Conservation (phyloP, 2,329 filamentous ascomycete genomes). For the Knoxdaviesia proteae region DNA sequence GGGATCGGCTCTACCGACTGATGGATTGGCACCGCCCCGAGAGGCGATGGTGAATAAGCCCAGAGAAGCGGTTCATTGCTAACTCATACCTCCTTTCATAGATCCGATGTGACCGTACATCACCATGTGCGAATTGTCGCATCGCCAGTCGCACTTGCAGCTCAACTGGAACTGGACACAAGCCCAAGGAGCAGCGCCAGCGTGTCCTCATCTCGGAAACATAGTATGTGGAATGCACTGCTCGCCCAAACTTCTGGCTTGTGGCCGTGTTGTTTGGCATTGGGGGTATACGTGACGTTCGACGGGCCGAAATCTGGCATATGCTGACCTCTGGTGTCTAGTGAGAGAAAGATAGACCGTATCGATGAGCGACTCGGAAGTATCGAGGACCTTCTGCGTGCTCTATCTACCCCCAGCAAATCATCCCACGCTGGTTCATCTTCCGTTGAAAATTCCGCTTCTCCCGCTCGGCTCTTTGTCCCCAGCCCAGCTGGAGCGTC, state of each 20-base stretch:
- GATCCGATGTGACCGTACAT: constrained; percentile 38
- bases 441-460: neutral
- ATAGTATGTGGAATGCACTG: constrained; percentile 23
- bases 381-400: constrained; percentile 20
- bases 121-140: constrained; percentile 35
- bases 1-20: too few species aligned
- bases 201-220: constrained; percentile 38
- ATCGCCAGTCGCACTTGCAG: constrained; percentile 30
- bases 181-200: constrained; percentile 31
- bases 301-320: neutral
- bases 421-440: neutral
- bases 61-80: too few species aligned
- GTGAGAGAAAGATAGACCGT: constrained; percentile 31
- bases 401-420: neutral
- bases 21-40: too few species aligned
- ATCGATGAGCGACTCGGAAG: constrained; percentile 22
- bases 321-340: constrained; percentile 7
- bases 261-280: neutral
- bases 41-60: too few species aligned
- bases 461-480: too few species aligned
- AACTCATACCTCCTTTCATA: constrained; percentile 9
- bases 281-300: too few species aligned
- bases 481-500: neutral
- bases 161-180: constrained; percentile 31
- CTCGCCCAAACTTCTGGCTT: neutral